Conservation (phyloP, 805 yeast genomes). For the Millerago galiae region DNA sequence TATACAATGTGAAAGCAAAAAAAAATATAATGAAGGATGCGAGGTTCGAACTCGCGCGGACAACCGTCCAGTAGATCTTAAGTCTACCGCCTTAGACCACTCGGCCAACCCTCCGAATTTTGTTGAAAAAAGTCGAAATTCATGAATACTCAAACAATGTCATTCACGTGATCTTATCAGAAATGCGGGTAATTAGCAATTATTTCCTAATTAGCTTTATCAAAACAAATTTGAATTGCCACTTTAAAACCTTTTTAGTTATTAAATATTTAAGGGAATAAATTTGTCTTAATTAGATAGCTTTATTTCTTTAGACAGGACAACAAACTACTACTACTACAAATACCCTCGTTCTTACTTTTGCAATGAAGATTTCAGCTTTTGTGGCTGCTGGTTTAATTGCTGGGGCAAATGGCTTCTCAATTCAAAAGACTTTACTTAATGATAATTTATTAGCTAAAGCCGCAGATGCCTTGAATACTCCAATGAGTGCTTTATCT, state of each 20-base stretch:
- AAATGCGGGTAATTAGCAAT: neutral
- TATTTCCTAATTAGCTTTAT: too few species aligned
- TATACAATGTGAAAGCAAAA: too few species aligned
- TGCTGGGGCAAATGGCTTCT: slow-evolving; percentile 21
- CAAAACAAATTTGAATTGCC: neutral
- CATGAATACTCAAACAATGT: too few species aligned
- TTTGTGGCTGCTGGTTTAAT: slow-evolving; percentile 12
- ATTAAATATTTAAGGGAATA: too few species aligned
- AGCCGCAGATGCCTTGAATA: slow-evolving; percentile 45
- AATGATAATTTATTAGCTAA: slow-evolving; percentile 33
- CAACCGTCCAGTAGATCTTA: slow-evolving; percentile 1
- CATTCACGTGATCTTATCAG: slow-evolving; percentile 1
- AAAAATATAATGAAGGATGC: slow-evolving; percentile 4
- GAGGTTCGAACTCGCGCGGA: slow-evolving; percentile 5
- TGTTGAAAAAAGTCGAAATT: neutral
- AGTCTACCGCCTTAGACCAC: slow-evolving; percentile 1
- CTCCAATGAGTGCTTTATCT: slow-evolving; percentile 44
- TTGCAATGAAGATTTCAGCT: slow-evolving; percentile 12
- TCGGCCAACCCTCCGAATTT: slow-evolving; percentile 2
- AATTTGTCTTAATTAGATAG: too few species aligned
- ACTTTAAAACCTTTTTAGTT: neutral
- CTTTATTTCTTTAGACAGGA: neutral
- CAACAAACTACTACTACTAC: neutral
- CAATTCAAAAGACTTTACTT: slow-evolving; percentile 28
- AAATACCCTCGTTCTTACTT: neutral